phyloP scores from a whole-genome alignment of 2,329 filamentous ascomycete genomes.

The Arthroderma sp. region DNA sequence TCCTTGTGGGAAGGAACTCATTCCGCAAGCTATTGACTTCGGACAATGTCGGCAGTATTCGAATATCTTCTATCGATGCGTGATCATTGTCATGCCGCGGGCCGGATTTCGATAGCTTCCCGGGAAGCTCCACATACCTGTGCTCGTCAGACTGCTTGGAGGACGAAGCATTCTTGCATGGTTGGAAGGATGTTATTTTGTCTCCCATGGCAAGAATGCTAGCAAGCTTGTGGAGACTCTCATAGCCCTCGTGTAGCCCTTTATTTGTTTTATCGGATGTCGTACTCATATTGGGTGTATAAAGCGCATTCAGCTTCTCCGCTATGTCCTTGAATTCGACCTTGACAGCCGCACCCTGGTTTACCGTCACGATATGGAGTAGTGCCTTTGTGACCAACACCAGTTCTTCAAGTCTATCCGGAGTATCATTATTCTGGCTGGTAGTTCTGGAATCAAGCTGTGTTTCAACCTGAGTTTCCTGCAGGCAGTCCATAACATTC shows the following conservation, averaged over 20 bases:
- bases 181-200: too few relatives aligned
- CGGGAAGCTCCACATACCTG: background rate
- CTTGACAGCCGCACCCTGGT: background rate
- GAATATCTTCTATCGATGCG: constrained; percentile 33
- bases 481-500: constrained; percentile 21
- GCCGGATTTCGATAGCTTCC: constrained; percentile 6
- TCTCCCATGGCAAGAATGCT: constrained; percentile 2
- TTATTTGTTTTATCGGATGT: background rate
- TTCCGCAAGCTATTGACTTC: constrained; percentile 27
- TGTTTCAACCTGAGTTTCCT: constrained; percentile 10
- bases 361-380: constrained; percentile 13
- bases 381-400: constrained; percentile 22
- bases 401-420: constrained; percentile 10
- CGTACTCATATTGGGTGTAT: too few relatives aligned
- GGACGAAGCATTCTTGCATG: background rate
- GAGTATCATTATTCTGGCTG: background rate
- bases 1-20: constrained; percentile 16
- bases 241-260: background rate
- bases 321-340: constrained; percentile 11
- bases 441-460: background rate
- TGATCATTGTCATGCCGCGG: constrained; percentile 40
- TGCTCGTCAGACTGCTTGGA: background rate
- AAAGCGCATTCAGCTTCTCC: background rate
- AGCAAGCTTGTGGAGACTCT: constrained; percentile 1
- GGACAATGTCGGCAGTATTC: constrained; percentile 36